These are phyloP conservation scores for Quercus rubra DNA, from an alignment of 306 rosid genomes.

Conservation along the genomic window DNA sequence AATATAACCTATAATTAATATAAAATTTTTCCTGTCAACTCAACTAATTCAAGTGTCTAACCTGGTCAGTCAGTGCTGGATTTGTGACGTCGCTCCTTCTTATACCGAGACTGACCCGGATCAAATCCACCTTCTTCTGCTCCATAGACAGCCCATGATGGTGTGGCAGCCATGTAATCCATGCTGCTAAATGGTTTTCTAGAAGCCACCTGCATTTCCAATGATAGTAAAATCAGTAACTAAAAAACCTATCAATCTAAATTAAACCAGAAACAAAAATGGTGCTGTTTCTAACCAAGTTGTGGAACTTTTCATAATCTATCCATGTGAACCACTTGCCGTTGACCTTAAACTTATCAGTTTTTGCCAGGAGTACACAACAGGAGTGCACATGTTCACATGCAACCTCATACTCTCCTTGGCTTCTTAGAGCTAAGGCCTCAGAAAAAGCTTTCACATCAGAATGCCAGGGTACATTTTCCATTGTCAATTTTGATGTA, in stretches of 20 bases:
- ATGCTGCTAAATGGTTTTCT: slow-evolving; percentile 68
- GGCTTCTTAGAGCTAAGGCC: slow-evolving; percentile 72
- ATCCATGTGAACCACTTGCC: slow-evolving; percentile 97
- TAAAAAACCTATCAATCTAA: not conserved
- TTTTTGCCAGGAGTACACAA: slow-evolving; percentile 85
- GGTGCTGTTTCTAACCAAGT: slow-evolving; percentile 53
- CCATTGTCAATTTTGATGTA: slow-evolving; percentile 96
- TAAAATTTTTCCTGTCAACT: slow-evolving; percentile 18
- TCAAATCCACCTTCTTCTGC: slow-evolving; percentile 94
- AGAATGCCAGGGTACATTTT: slow-evolving; percentile 99
- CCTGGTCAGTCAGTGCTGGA: slow-evolving; percentile 47
- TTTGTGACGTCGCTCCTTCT: slow-evolving; percentile 88
- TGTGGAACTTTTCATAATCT: slow-evolving; percentile 89
- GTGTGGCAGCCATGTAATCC: slow-evolving; percentile 88
- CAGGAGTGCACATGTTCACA: slow-evolving; percentile 98
- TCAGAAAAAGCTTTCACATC: slow-evolving; percentile 91
- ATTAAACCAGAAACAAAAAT: slow-evolving; percentile 5
- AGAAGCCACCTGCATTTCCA: slow-evolving; percentile 76
- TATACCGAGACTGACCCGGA: slow-evolving; percentile 72
- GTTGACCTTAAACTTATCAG: slow-evolving; percentile 79
- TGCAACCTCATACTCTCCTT: slow-evolving; percentile 86
- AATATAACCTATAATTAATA: slow-evolving; percentile 26
- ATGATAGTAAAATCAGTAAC: slow-evolving; percentile 4
- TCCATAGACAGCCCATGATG: slow-evolving; percentile 94
- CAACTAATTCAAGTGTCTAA: slow-evolving; percentile 24